Evolutionary conservation across 2,329 filamentous ascomycete genomes (phyloP), one percentile per base, ranked within the genome.

Genomic region (Aphanocladium album): DNA sequence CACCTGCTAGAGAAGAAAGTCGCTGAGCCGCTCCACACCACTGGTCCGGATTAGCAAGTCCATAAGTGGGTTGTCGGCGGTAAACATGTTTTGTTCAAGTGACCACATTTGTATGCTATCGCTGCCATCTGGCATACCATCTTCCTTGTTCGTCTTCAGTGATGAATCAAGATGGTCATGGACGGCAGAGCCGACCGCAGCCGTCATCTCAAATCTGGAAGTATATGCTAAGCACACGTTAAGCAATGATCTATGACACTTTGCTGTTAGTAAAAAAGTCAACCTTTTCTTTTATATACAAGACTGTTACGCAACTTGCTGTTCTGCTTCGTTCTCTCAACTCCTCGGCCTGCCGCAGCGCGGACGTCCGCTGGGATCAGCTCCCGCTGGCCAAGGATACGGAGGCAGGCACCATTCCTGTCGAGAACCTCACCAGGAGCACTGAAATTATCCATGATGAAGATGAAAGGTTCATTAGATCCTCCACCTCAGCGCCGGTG

Each of bases 171-270:
- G 88, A 74, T 89, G 96, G 57, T 93, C 89, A 53, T 88, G 80
- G 14, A 96, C 90, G 0, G 91, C 95, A 45, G 86, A 83, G 62
- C 89, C 86, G 66, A 96, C 89, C 9, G 91, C 89, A 8, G 87
- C 85, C 1, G 91, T 93, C 66, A 96, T 96, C 70, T 96, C 92
- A 69, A 95, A 90, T 63, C 91, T 84, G 11, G 90, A 93, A 0
- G 91, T 96, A 69, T 96, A 96, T 0, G 92, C 91, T 68, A 96
- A 96, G 77, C 92, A 96, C 64, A 96, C 89, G 71, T 96, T 96
- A 47, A 96, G 79, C 41, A 79, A 71, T 33, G 75, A 73, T 39
- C 79, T 80, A 16, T 30, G 14, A 33, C 16, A 11, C 25, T 51
- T 27, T 37, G 5, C 30, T 50, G 25, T 16, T 21, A 21, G 45